A percentile compares a stretch with the other conserved stretches of the same genome.
These are phyloP conservation scores for Trichophyton benhamiae DNA, from an alignment of 2,329 filamentous ascomycete genomes.

Conservation along the genomic window DNA sequence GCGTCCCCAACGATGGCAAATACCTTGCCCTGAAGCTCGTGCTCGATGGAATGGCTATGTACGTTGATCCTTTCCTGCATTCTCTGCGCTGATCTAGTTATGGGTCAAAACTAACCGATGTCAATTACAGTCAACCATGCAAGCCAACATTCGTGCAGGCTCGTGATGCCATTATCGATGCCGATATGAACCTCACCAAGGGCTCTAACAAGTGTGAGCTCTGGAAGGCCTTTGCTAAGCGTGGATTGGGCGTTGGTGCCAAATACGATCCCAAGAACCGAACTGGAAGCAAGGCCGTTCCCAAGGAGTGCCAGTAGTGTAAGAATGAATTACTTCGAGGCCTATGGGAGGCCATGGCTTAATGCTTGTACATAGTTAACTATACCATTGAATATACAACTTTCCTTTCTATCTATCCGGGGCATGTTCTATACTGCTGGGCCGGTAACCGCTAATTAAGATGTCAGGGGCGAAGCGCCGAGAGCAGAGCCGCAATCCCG, in stretches of 20 bases:
- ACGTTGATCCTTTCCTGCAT: slow-evolving; percentile 1
- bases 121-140: slow-evolving; percentile 7
- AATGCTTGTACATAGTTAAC: background rate
- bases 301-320: background rate
- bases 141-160: slow-evolving; percentile 13
- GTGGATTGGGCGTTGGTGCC: slow-evolving; percentile 7
- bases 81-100: background rate
- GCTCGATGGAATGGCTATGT: slow-evolving; percentile 12
- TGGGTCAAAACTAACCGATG: background rate
- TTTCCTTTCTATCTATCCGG: background rate
- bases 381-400: background rate
- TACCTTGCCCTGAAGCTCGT: slow-evolving; percentile 12
- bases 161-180: slow-evolving; percentile 11
- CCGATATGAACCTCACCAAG: slow-evolving; percentile 11
- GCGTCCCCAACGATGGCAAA: slow-evolving; percentile 11
- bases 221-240: slow-evolving; percentile 12
- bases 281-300: background rate
- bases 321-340: background rate
- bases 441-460: too few relatives aligned
- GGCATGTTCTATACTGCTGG: background rate
- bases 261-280: background rate
- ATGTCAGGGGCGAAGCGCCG: too few relatives aligned
- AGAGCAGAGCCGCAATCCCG: too few relatives aligned
- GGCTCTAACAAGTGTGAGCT: slow-evolving; percentile 11
- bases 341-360: background rate